Conservation (phyloP, 352 stramenopile genomes). For the Globisporangium heterothallicum region DNA sequence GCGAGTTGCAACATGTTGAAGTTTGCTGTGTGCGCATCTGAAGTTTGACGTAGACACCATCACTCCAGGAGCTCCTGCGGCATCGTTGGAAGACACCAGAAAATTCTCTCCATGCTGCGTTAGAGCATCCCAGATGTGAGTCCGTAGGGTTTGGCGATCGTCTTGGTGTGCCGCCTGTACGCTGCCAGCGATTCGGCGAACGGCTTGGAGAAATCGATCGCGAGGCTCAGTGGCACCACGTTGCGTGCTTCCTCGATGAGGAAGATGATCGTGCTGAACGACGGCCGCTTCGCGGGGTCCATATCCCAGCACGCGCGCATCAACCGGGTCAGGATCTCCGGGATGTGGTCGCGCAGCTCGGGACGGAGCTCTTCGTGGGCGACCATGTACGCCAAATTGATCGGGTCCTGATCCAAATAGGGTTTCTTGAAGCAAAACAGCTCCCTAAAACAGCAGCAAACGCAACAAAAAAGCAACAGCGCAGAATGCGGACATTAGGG, state of each 20-base stretch:
- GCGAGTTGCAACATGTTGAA: background rate
- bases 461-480: too few relatives aligned
- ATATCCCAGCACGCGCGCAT: conserved; percentile 68
- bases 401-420: conserved; percentile 73
- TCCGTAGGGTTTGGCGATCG: conserved; percentile 39
- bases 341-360: conserved; percentile 55
- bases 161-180: conserved; percentile 23
- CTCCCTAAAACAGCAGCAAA: conserved; percentile 38
- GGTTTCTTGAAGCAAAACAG: conserved; percentile 83
- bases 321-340: conserved; percentile 53
- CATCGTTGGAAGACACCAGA: background rate
- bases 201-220: conserved; percentile 47
- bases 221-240: conserved; percentile 37
- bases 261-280: conserved; percentile 50
- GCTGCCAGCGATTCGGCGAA: conserved; percentile 36
- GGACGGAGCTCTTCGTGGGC: conserved; percentile 69
- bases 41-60: background rate
- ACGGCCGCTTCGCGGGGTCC: conserved; percentile 45
- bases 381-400: conserved; percentile 74
- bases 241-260: conserved; percentile 62
- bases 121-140: conserved; percentile 53
- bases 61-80: background rate
- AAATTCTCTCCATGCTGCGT: background rate
- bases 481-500: too few relatives aligned
- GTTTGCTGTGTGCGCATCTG: background rate